Evolutionary conservation across 192 early-diverging fungal genomes (phyloP), one percentile per base, ranked within the genome.

Genomic region (Linnemannia exigua): DNA sequence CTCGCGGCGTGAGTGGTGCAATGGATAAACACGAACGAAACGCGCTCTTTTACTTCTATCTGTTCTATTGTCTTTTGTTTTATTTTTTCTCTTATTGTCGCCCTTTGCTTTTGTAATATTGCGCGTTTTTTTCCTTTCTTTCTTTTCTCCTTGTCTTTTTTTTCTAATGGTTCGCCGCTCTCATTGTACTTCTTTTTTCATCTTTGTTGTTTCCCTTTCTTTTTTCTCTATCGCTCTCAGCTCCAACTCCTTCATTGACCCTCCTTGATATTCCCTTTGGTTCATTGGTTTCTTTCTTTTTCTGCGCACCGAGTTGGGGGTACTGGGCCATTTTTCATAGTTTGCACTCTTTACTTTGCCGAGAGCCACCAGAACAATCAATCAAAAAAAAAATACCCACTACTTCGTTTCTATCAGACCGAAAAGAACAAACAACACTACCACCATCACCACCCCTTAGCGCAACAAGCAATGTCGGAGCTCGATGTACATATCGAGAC

Each of bases 251-350:
- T 63, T 61, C 28, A 1, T 31, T 54, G 7, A 25, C 52, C 25
- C 52, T 25, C n/a, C n/a, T n/a, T 54, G 22, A 25, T n/a, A 12
- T 1, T 54, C 25, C 25, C 6, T n/a, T 54, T 54, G 22, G 25
- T 25, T 54, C 52, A 17, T 6, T 54, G 52, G 52, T 25, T 11
- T n/a, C 5, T n/a, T 33, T 63, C 9, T 33, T 31, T 28, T 63
- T 63, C 28, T 63, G 58, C 58, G 58, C 58, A n/a, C 58, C 58
- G 58, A 63, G 58, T 63, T 63, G 25, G 25, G 58, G 58, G 58
- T 63, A 63, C 25, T 28, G 58, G 41, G 41, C 9, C 28, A 63
- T 25, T 28, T 63, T 63, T 31, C 25, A 11, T n/a, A n/a, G n/a
- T 61, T 61, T 63, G 25, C 28, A 63, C 28, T 63, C 4, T 25